Percentiles rank a stretch among this genome's conserved stretches.
Conservation (phyloP, 2,329 filamentous ascomycete genomes). For the Penicillium thymicola region DNA sequence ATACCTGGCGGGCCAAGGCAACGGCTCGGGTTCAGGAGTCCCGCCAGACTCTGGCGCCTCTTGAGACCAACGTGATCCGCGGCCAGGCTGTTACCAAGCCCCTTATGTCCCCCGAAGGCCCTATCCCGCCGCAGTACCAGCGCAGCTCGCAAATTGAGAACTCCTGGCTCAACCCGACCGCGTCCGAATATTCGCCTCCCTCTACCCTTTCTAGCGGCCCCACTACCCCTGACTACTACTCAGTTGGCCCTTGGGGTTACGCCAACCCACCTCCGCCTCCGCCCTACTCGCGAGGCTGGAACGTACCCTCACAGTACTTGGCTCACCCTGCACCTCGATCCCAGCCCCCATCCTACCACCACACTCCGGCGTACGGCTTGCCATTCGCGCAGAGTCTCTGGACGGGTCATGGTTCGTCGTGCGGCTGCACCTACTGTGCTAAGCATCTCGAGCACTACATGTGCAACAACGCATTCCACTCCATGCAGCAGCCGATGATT, state of each 20-base stretch:
- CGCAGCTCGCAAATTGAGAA: slow-evolving; percentile 47
- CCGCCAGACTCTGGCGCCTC: slow-evolving; percentile 55
- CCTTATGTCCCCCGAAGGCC: slow-evolving; percentile 47
- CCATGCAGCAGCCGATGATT: slow-evolving; percentile 47
- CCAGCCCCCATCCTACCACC: slow-evolving; percentile 47
- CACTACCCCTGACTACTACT: slow-evolving; percentile 48
- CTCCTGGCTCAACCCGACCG: slow-evolving; percentile 49
- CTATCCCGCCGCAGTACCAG: slow-evolving; percentile 52
- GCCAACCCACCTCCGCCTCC: slow-evolving; percentile 41
- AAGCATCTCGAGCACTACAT: slow-evolving; percentile 52
- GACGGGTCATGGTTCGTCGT: slow-evolving; percentile 48
- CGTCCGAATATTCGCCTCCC: slow-evolving; percentile 52
- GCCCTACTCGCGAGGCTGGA: slow-evolving; percentile 42
- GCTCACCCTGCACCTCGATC: slow-evolving; percentile 39
- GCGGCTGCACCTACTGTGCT: slow-evolving; percentile 48
- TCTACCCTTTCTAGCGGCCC: slow-evolving; percentile 49
- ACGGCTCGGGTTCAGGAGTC: slow-evolving; percentile 46
- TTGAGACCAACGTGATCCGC: slow-evolving; percentile 63
- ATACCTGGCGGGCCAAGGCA: slow-evolving; percentile 57
- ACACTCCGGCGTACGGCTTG: slow-evolving; percentile 47
- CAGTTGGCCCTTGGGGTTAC: slow-evolving; percentile 44
- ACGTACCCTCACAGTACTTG: slow-evolving; percentile 37
- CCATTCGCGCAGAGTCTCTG: slow-evolving; percentile 48
- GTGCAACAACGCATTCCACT: slow-evolving; percentile 41
- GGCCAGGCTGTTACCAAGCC: slow-evolving; percentile 48